Percentiles rank a stretch among this genome's conserved stretches.
These are phyloP conservation scores for Tolypocladium paradoxum DNA, from an alignment of 2,329 filamentous ascomycete genomes.

Conservation along the genomic window DNA sequence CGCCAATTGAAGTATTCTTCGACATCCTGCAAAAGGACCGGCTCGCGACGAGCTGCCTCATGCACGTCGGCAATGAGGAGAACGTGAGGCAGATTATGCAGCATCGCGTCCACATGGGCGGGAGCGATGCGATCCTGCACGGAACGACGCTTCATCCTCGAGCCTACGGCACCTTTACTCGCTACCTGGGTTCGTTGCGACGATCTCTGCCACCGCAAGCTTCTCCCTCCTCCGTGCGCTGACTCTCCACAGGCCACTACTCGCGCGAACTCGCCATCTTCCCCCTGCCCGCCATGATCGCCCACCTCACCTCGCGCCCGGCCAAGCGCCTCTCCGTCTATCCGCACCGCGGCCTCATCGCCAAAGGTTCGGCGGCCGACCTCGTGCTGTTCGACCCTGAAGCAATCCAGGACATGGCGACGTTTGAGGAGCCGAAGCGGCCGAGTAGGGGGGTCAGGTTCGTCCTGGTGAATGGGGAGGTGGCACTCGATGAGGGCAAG, in stretches of 20 bases:
- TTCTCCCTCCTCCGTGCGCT: neutral
- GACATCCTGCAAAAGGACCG: constrained; percentile 11
- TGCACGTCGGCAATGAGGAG: constrained; percentile 14
- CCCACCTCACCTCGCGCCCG: constrained; percentile 12
- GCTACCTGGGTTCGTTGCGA: constrained; percentile 9
- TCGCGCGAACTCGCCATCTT: constrained; percentile 11
- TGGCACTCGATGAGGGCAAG: constrained; percentile 11
- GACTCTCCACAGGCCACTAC: constrained; percentile 9
- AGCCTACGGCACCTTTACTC: constrained; percentile 13
- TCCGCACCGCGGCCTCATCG: constrained; percentile 10
- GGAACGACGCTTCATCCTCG: constrained; percentile 12
- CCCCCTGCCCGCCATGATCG: constrained; percentile 10
- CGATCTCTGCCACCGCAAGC: neutral
- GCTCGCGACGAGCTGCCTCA: constrained; percentile 11
- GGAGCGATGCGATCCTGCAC: constrained; percentile 13
- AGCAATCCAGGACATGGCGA: constrained; percentile 10
- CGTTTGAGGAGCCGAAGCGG: constrained; percentile 11
- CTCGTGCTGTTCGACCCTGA: constrained; percentile 12
- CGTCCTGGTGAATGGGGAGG: constrained; percentile 12
- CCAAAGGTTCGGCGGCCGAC: constrained; percentile 12
- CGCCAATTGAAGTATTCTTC: constrained; percentile 10
- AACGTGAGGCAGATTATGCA: constrained; percentile 14
- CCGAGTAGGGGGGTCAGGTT: constrained; percentile 10
- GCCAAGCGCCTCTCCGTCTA: constrained; percentile 12
- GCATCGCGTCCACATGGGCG: constrained; percentile 13